Percentiles rank a stretch among this genome's conserved stretches.
Conservation (phyloP, 495 filamentous ascomycete species). For the Tuber borchii region DNA sequence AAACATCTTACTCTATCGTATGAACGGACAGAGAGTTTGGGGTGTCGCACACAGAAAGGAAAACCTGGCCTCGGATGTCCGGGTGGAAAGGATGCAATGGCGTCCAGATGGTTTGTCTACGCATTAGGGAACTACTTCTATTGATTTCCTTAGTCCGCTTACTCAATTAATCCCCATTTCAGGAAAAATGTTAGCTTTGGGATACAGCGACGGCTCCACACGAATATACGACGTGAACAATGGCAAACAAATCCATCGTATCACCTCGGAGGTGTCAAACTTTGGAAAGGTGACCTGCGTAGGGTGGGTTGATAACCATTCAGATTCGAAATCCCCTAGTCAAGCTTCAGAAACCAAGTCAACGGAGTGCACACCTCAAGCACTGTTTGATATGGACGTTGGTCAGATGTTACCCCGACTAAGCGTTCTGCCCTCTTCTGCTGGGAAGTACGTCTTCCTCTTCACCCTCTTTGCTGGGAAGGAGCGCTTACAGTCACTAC, state of each 20-base stretch:
- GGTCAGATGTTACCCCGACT: conserved; percentile 40
- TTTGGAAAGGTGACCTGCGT: conserved; percentile 39
- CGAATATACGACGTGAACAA: conserved; percentile 42
- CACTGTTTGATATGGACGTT: conserved; percentile 40
- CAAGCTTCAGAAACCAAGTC: conserved; percentile 23
- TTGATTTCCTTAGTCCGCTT: conserved; percentile 5
- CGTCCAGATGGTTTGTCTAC: conserved; percentile 37
- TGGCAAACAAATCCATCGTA: conserved; percentile 38
- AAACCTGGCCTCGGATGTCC: conserved; percentile 31
- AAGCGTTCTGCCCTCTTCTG: conserved; percentile 36
- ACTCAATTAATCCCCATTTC: conserved; percentile 8
- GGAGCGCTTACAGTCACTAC: conserved; percentile 8
- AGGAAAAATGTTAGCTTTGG: conserved; percentile 42
- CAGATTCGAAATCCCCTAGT: conserved; percentile 14
- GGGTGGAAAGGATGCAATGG: conserved; percentile 37
- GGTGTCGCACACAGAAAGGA: conserved; percentile 44
- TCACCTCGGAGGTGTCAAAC: conserved; percentile 35
- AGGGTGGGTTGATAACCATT: conserved; percentile 42
- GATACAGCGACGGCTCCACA: conserved; percentile 39
- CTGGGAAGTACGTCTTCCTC: conserved; percentile 31
- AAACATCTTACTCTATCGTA: conserved; percentile 56
- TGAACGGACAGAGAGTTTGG: conserved; percentile 64
- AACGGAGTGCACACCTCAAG: conserved; percentile 39
- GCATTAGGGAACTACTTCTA: not conserved
- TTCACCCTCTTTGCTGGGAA: not conserved